A percentile compares a stretch with the other conserved stretches of the same genome.
Evolutionary conservation across 2,329 filamentous ascomycete genomes (phyloP).

Genomic region (Botrytis galanthina): DNA sequence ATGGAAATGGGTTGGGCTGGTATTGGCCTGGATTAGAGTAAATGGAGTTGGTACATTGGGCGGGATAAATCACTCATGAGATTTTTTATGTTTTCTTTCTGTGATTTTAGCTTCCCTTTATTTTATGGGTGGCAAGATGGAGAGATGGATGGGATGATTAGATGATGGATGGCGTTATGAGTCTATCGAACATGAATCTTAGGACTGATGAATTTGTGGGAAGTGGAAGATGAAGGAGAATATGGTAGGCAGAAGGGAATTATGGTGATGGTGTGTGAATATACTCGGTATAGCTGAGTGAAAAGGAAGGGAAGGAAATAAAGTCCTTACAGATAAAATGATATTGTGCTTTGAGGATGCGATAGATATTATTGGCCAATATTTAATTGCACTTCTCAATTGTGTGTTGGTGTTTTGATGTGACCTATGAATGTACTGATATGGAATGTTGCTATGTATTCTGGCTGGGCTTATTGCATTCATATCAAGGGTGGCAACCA

Average conservation of each 20-base stretch:
- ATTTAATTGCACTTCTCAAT: background rate
- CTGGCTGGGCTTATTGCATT: background rate
- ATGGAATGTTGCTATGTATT: background rate
- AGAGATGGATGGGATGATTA: conserved; percentile 16
- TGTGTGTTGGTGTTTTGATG: background rate
- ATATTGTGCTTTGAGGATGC: background rate
- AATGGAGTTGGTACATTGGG: background rate
- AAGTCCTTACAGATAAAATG: background rate
- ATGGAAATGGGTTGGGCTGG: background rate
- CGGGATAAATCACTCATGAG: conserved; percentile 10
- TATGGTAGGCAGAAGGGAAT: background rate
- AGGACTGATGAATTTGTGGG: background rate
- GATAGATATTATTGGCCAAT: conserved; percentile 3
- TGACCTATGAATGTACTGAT: background rate
- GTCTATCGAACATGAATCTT: background rate
- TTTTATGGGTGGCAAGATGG: conserved; percentile 9
- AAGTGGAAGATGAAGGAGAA: background rate
- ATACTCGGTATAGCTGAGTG: background rate
- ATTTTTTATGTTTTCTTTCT: background rate
- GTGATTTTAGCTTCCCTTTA: conserved; percentile 10
- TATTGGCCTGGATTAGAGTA: conserved; percentile 7
- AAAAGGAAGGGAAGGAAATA: background rate
- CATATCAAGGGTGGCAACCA: background rate
- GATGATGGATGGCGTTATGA: conserved; percentile 16
- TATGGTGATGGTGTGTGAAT: background rate